phyloP scores from a whole-genome alignment of 495 filamentous ascomycete genomes.

The Schizothecium vesticola region DNA sequence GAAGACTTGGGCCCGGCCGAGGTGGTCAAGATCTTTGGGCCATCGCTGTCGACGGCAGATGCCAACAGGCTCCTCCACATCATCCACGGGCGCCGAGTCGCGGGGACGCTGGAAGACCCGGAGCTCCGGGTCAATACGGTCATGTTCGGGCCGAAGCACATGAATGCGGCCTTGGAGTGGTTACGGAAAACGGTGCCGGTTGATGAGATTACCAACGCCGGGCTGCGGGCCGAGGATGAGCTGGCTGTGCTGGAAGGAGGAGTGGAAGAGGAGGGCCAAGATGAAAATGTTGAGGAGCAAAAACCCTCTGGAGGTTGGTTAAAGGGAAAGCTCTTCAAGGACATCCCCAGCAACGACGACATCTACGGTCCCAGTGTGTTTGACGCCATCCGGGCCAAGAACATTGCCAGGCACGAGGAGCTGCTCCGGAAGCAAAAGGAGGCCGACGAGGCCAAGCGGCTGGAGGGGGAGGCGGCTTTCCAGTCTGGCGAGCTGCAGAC shows the following conservation, averaged over 20 bases:
- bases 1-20: slow-evolving; percentile 48
- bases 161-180: slow-evolving; percentile 55
- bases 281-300: slow-evolving; percentile 41
- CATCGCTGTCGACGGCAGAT: slow-evolving; percentile 37
- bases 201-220: slow-evolving; percentile 64
- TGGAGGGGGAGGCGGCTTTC: slow-evolving; percentile 44
- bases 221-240: slow-evolving; percentile 50
- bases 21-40: slow-evolving; percentile 59
- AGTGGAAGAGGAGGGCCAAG: slow-evolving; percentile 21
- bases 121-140: slow-evolving; percentile 26
- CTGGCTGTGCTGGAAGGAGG: slow-evolving; percentile 54
- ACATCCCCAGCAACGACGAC: slow-evolving; percentile 15
- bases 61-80: slow-evolving; percentile 64
- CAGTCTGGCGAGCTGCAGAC: slow-evolving; percentile 44
- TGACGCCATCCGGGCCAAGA: slow-evolving; percentile 44
- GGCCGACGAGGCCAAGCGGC: slow-evolving; percentile 7
- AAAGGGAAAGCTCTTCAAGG: slow-evolving; percentile 16
- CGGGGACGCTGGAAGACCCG: slow-evolving; percentile 65
- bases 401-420: slow-evolving; percentile 42
- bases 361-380: slow-evolving; percentile 45
- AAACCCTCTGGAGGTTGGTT: slow-evolving; percentile 22
- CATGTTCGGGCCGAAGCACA: slow-evolving; percentile 27
- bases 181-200: slow-evolving; percentile 63
- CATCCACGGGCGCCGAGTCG: slow-evolving; percentile 67
- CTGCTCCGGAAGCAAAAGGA: slow-evolving; percentile 42